Evolutionary conservation across 257 asterid species (phyloP), one percentile per base, ranked within the genome.

Genomic region (Forsythia suspensa): DNA sequence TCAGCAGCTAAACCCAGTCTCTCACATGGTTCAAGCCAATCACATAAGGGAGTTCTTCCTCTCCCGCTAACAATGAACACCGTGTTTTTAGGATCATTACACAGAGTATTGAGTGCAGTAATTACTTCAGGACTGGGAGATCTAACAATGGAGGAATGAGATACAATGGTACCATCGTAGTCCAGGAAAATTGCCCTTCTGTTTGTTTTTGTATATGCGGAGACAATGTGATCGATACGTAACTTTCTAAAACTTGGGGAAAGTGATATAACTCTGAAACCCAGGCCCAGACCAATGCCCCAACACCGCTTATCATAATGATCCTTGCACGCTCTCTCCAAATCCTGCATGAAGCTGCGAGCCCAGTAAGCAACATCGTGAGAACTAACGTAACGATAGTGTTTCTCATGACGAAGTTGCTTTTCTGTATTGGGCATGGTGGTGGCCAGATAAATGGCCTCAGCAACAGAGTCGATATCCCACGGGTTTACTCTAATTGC

Each of bases 401-500:
- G 98, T 80, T 94, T 94, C 86, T 92, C 95, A 71, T 94, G 98
- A 73, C 98, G 88, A 70, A 92, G 81, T 70, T 89, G 94, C 83
- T 90, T 92, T 82, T 92, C 98, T 0, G 89, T 80, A 65, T 88
- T 97, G 3, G 94, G 55, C 88, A 92, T 89, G 48, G 92, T 79
- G 70, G 92, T 80, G 1, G 97, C 97, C 81, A 68, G 72, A 77
- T 83, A 74, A 82, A 94, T 76, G 48, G 97, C 98, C 96, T 92
- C 97, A 3, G 96, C 96, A 15, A 92, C 98, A 52, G 97, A 86
- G 79, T 92, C 96, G 55, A 87, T 89, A 85, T 94, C 97, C 98
- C 97, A 94, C 8, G 98, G 98, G 77, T 94, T 94, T 40, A 94
- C 97, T 90, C 98, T 88, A 43, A 94, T 92, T 37, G 97, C 97